Evolutionary conservation across 139 green algal genomes (phyloP), one percentile per base, ranked within the genome.

Genomic region (Diplosphaera chodatii): DNA sequence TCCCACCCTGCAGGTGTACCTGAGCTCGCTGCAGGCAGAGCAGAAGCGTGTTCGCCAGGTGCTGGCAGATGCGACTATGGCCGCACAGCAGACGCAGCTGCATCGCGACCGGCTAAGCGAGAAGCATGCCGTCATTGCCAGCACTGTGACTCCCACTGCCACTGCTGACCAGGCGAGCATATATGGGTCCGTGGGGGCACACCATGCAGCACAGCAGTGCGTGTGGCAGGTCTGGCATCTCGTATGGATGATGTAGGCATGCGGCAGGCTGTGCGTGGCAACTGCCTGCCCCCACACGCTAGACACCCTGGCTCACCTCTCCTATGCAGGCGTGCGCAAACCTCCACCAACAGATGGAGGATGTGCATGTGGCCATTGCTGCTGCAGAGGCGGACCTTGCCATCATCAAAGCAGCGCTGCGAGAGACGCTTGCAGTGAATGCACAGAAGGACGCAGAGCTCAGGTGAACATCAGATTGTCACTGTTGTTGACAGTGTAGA

Each of bases 21-120:
- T 66, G 66, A 86, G 92, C 55, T 71, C 69, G 22, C 80, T 94
- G 69, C 74, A 84, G 27, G 76, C 79, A 1, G 87, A 97, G 86
- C 84, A 91, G 20, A 90, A 88, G 80, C 10, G 8, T 21, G 48
- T 59, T 3, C 48, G 16, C 16, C 16, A 59, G 16, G 48, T 25
- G 8, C 48, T 59, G 16, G 48, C 48, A 18, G 16, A 59, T 23
- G 16, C 16, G 16, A 25, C 48, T 3, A 25, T 25, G 18, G 48
- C 13, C 3, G 48, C 48, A 25, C 48, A 59, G 48, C 8, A 59
- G 48, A 3, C 13, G 16, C 18, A 23, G 13, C 16, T 59, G 48
- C 48, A 18, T 3, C 16, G 16, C 10, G 18, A 59, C 13, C 13
- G 48, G 48, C 48, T 59, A 25, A 18, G 3, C 10, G 48, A 25